Conservation (phyloP, 116 monocot species). For the Phalaenopsis hybrid region DNA sequence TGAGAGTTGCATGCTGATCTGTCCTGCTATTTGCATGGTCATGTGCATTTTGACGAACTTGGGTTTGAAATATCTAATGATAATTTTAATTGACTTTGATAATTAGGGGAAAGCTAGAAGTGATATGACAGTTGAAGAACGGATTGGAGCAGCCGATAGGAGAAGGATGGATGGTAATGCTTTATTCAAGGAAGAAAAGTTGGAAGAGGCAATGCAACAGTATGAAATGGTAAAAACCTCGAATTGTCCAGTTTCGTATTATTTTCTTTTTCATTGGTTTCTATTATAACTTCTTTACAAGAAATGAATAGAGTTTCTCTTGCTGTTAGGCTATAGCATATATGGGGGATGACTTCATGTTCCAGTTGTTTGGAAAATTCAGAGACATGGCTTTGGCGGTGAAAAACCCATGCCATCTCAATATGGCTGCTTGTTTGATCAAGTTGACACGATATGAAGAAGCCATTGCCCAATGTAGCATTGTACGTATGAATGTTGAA, state of each 20-base stretch:
- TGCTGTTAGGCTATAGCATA: slow-evolving; percentile 83
- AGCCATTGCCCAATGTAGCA: slow-evolving; percentile 85
- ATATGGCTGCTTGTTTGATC: slow-evolving; percentile 81
- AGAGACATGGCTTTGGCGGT: slow-evolving; percentile 95
- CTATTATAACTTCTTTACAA: neutral
- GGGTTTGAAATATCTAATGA: neutral
- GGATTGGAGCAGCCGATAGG: slow-evolving; percentile 89
- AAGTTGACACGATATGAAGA: slow-evolving; percentile 81
- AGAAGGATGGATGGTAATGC: slow-evolving; percentile 78
- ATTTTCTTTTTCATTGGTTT: slow-evolving; percentile 5
- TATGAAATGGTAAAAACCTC: slow-evolving; percentile 86
- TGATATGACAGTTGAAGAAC: slow-evolving; percentile 98
- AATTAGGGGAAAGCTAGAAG: slow-evolving; percentile 84
- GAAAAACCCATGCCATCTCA: slow-evolving; percentile 97
- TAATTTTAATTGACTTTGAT: neutral
- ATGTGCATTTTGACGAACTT: neutral
- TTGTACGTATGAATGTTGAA: slow-evolving; percentile 43
- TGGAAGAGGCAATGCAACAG: slow-evolving; percentile 96
- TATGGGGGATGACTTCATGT: slow-evolving; percentile 99
- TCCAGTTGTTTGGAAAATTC: slow-evolving; percentile 96
- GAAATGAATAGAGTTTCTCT: neutral
- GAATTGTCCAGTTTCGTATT: neutral
- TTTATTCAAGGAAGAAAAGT: slow-evolving; percentile 79
- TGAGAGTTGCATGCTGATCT: neutral
- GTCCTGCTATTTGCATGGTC: neutral